Conservation (phyloP, 352 stramenopile species). For the Phytophthora sp. region DNA sequence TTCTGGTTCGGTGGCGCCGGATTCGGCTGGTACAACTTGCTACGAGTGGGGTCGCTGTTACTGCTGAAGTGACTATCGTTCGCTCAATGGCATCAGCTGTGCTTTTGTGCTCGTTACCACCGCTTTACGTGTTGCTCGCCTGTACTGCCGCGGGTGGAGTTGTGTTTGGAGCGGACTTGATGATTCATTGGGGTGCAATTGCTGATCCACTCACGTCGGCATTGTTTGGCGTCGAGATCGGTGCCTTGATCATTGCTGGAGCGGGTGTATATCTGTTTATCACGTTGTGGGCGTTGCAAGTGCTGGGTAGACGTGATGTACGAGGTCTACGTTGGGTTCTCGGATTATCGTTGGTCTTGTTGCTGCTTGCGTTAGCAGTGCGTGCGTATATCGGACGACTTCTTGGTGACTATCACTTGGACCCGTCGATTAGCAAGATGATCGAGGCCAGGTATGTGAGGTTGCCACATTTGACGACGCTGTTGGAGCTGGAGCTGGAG, state of each 20-base stretch:
- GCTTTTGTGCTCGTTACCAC: conserved; percentile 50
- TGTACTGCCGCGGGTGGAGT: conserved; percentile 34
- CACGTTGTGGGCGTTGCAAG: conserved; percentile 34
- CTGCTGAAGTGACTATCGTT: conserved; percentile 36
- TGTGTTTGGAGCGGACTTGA: conserved; percentile 50
- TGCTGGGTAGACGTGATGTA: conserved; percentile 38
- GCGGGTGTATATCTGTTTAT: conserved; percentile 35
- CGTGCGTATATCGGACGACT: conserved; percentile 41
- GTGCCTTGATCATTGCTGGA: conserved; percentile 22
- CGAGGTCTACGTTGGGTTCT: conserved; percentile 44
- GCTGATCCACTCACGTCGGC: conserved; percentile 41
- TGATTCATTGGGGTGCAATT: conserved; percentile 44
- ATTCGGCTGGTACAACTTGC: conserved; percentile 52
- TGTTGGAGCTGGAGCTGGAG: conserved; percentile 46
- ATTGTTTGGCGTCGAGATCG: conserved; percentile 54
- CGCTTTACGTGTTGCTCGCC: conserved; percentile 38
- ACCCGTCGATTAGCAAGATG: conserved; percentile 40
- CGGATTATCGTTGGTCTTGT: conserved; percentile 35
- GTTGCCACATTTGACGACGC: conserved; percentile 20
- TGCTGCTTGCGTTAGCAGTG: conserved; percentile 39
- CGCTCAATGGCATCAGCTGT: conserved; percentile 36
- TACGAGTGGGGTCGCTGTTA: conserved; percentile 8
- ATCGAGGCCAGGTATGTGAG: conserved; percentile 43
- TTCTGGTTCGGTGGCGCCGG: conserved; percentile 57
- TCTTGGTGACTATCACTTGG: conserved; percentile 39